These are phyloP conservation scores for Metschnikowia bowlesiae DNA, from an alignment of 805 yeast species.

Conservation along the genomic window DNA sequence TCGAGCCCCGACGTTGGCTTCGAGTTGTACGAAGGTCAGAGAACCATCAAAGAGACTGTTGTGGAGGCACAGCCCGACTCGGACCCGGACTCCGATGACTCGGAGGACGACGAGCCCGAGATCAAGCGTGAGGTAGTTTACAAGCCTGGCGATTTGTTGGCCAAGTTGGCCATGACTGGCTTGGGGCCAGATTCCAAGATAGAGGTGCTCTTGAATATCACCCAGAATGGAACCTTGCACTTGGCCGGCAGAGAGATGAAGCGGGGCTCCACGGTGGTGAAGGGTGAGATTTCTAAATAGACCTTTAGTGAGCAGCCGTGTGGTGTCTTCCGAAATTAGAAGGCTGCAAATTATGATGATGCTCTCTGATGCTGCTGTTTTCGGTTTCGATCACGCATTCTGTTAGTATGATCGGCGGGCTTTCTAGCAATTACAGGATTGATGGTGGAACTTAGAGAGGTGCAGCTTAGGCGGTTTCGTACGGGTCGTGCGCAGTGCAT, in stretches of 20 bases:
- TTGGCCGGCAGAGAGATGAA: conserved; percentile 64
- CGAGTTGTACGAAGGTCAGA: conserved; percentile 79
- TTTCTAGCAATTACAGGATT: no score
- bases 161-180: conserved; percentile 71
- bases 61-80: conserved; percentile 54
- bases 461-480: no score
- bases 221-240: conserved; percentile 61
- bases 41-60: conserved; percentile 76
- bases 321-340: no score
- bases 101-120: conserved; percentile 92
- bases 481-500: no score
- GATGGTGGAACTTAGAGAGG: no score
- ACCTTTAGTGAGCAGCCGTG: not conserved
- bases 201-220: conserved; percentile 64
- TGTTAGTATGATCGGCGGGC: no score
- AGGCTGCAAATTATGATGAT: not conserved
- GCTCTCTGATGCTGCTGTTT: not conserved
- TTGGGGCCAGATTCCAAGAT: conserved; percentile 60
- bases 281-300: conserved; percentile 42
- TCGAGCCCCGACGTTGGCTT: conserved; percentile 56
- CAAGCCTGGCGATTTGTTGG: conserved; percentile 69
- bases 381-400: no score
- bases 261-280: conserved; percentile 51
- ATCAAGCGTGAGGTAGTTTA: conserved; percentile 69
- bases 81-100: conserved; percentile 46